Evolutionary conservation across 139 green algal genomes (phyloP), one percentile per base, ranked within the genome.

Genomic region (Gonium pectorale): DNA sequence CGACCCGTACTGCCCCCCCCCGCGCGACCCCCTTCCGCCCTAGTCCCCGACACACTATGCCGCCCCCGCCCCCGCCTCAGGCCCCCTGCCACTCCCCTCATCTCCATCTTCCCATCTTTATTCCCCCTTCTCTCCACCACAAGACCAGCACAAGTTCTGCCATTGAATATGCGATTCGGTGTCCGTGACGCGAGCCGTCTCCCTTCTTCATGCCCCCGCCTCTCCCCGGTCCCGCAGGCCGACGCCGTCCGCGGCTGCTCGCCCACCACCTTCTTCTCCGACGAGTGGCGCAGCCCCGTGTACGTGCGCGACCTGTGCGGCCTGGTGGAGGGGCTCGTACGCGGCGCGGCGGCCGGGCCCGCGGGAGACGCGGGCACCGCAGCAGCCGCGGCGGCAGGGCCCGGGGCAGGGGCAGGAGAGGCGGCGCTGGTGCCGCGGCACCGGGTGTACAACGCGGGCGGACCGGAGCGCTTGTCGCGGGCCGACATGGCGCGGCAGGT

Each of bases 401-500:
- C 31, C 24, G 62, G 9, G 2, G 64, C 64, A 31, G 35, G 29
- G 60, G 60, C 54, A 71, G 72, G 49, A 33, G 70, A 7, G 33
- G 70, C 35, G 62, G 46, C 56, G 38, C 73, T 33, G 24, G 54
- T 0, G 44, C 60, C 66, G 44, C 70, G 38, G 27, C 86, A 77
- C 29, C 52, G 59, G 17, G 43, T 88, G n/a, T 93, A 90, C 87
- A 97, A 97, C 82, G 78, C 94, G 41, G 94, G 93, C 0, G 92
- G 94, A 0, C 93, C 94, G 3, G 85, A 95, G 64, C 86, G 93
- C 0, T 83, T 97, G n/a, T 94, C 86, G 59, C 89, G 94, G 3
- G 68, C 90, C 9, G 93, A 95, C 72, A 96, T 97, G 89, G 94
- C 93, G 29, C n/a, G 74, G 8, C 80, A 85, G n/a, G 85, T 93